phyloP scores from a whole-genome alignment of 2,329 filamentous ascomycete genomes.

The Colletotrichum ledebouriae region DNA sequence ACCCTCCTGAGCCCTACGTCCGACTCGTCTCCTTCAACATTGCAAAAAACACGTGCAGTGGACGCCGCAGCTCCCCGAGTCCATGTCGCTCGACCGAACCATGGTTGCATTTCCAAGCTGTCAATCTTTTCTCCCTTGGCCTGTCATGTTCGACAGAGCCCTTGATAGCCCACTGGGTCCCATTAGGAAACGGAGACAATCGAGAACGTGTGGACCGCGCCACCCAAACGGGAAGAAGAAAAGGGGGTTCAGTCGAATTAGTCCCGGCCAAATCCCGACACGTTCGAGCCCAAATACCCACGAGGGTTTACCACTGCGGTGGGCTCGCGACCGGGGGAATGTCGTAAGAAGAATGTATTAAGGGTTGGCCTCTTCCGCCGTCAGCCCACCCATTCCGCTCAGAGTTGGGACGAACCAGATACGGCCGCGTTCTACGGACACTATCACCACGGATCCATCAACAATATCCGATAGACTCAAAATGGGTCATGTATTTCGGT shows the following conservation, averaged over 20 bases:
- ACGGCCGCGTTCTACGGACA: neutral
- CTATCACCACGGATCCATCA: neutral
- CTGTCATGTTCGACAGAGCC: slow-evolving; percentile 21
- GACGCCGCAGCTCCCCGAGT: neutral
- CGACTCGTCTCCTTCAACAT: no score
- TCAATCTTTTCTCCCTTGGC: slow-evolving; percentile 23
- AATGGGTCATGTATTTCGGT: neutral
- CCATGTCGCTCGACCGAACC: slow-evolving; percentile 10
- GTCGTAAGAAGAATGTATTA: no score
- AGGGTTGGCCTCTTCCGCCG: slow-evolving; percentile 3
- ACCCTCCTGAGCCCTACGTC: neutral
- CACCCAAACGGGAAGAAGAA: slow-evolving; percentile 13
- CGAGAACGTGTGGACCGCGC: neutral
- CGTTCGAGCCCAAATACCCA: slow-evolving; percentile 2
- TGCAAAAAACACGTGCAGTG: slow-evolving; percentile 16
- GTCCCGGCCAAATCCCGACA: slow-evolving; percentile 14
- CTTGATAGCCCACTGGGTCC: slow-evolving; percentile 9
- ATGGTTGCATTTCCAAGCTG: slow-evolving; percentile 8
- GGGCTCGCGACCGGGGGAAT: slow-evolving; percentile 5
- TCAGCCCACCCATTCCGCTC: slow-evolving; percentile 1
- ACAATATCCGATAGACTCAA: neutral
- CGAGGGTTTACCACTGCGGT: slow-evolving; percentile 3
- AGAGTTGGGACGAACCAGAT: neutral
- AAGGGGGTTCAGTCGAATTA: slow-evolving; percentile 10
- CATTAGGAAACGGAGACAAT: slow-evolving; percentile 3